Conservation (phyloP, 768 basidiomycete species). For the Phanerochaete sordida region DNA sequence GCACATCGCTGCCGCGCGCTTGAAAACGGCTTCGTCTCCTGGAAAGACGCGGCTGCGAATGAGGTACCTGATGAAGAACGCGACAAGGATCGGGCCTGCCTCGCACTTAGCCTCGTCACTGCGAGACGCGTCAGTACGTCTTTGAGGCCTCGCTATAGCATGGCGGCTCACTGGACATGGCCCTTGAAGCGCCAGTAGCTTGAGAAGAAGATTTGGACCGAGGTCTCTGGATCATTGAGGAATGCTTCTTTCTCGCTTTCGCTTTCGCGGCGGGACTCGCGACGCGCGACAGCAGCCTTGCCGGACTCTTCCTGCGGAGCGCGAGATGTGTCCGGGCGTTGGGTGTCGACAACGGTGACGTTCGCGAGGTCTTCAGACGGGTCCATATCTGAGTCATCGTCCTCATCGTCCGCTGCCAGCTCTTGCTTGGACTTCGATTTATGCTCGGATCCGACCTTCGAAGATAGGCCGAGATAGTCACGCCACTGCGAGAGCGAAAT, state of each 20-base stretch:
- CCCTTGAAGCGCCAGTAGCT: constrained; percentile 67
- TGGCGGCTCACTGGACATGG: constrained; percentile 53
- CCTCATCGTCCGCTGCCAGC: too few relatives aligned
- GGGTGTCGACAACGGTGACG: constrained; percentile 23
- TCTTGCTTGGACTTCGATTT: too few relatives aligned
- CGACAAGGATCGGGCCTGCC: constrained; percentile 49
- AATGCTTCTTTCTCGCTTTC: constrained; percentile 36
- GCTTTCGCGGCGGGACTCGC: constrained; percentile 15
- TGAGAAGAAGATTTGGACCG: constrained; percentile 64
- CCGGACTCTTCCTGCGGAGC: background rate
- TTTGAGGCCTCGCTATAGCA: too few relatives aligned
- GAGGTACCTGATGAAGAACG: constrained; percentile 62
- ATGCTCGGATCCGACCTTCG: too few relatives aligned
- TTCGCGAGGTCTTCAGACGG: constrained; percentile 1
- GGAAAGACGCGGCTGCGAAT: constrained; percentile 51
- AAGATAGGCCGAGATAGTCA: constrained; percentile 58
- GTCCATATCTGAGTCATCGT: constrained; percentile 2
- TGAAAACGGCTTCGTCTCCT: constrained; percentile 48
- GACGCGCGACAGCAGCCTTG: constrained; percentile 14
- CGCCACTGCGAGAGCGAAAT: constrained; percentile 56
- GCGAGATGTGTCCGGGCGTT: constrained; percentile 28
- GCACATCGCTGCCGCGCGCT: constrained; percentile 41
- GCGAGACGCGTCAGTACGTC: too few relatives aligned
- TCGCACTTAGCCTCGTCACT: constrained; percentile 32
- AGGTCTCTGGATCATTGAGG: constrained; percentile 56